Percentiles rank a stretch among this genome's conserved stretches.
Evolutionary conservation across 2,329 filamentous ascomycete genomes (phyloP).

Genomic region (Furcasterigmium furcatum): DNA sequence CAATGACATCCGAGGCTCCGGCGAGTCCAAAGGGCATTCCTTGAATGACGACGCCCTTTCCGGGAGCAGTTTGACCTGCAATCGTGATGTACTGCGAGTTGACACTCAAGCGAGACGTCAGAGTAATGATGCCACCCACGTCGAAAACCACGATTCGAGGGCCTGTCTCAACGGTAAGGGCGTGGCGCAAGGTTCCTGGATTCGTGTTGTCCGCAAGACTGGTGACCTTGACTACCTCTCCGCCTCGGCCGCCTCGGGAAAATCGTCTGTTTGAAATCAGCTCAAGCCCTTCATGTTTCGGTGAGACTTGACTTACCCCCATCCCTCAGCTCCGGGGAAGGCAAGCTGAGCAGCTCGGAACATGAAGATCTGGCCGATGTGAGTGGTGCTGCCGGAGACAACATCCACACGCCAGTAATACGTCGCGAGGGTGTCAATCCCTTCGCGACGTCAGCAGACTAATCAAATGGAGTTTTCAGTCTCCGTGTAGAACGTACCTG

Average conservation of each 20-base stretch:
- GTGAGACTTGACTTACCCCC: conserved; percentile 16
- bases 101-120: conserved; percentile 38
- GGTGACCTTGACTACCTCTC: conserved; percentile 31
- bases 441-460: conserved; percentile 3
- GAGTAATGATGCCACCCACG: conserved; percentile 43
- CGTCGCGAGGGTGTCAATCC: conserved; percentile 16
- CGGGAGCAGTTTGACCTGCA: conserved; percentile 45
- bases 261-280: conserved; percentile 14
- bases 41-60: conserved; percentile 31
- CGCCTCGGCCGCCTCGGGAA: conserved; percentile 29
- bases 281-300: not conserved
- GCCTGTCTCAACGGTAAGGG: conserved; percentile 31
- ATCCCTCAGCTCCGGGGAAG: conserved; percentile 33
- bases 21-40: conserved; percentile 25
- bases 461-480: not conserved
- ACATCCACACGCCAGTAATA: conserved; percentile 28
- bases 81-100: conserved; percentile 39
- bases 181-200: conserved; percentile 28
- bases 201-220: conserved; percentile 25
- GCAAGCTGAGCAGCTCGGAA: conserved; percentile 27
- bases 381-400: conserved; percentile 10
- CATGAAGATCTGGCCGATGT: conserved; percentile 21
- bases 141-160: conserved; percentile 44
- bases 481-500: conserved; percentile 8
- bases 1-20: conserved; percentile 22